Evolutionary conservation across 2,329 filamentous ascomycete species (phyloP), one percentile per base, ranked within the genome.

Genomic region (Microdochium nivale): DNA sequence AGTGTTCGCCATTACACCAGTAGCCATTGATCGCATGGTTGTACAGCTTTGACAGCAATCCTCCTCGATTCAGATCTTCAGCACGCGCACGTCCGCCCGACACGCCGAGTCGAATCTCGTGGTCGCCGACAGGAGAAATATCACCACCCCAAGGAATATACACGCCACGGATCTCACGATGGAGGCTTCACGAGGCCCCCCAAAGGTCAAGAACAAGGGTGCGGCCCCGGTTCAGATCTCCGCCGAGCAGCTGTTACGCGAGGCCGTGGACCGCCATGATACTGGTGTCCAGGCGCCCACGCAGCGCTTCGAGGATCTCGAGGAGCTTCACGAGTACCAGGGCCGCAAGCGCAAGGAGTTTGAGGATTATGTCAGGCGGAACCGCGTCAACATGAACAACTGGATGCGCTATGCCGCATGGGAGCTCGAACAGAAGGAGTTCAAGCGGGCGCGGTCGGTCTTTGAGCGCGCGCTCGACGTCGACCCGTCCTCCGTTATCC

Each of bases 371-470:
- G 89, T 97, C 54, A 86, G 90, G 57, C 87, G 94, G 57, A 97
- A 97, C 66, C 77, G 92, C 64, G 80, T 96, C 66, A 96, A 95
- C 65, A 90, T 97, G 79, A 95, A 95, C 76, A 97, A 97, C 71
- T 99, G 94, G 94, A 90, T 94, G 79, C 88, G 91, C 64, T 99
- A 99, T 77, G 92, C 94, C 52, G 83, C 88, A 60, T 99, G 91
- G 89, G 94, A 99, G 74, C 79, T 97, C 54, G 92, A 99, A 67
- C 94, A 99, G 72, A 97, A 97, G 70, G 94, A 99, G 73, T 96
- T 89, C 70, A 84, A 87, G 51, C 87, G 94, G 51, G 94, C 94
- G 27, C 80, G 94, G 43, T 95, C 88, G 49, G 85, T 99, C 63
- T 99, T 97, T 62, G 94, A 99, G 74, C 83, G 94, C 60, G 92